phyloP scores from a whole-genome alignment of 495 filamentous ascomycete genomes.

The Entonaema liquescens region DNA sequence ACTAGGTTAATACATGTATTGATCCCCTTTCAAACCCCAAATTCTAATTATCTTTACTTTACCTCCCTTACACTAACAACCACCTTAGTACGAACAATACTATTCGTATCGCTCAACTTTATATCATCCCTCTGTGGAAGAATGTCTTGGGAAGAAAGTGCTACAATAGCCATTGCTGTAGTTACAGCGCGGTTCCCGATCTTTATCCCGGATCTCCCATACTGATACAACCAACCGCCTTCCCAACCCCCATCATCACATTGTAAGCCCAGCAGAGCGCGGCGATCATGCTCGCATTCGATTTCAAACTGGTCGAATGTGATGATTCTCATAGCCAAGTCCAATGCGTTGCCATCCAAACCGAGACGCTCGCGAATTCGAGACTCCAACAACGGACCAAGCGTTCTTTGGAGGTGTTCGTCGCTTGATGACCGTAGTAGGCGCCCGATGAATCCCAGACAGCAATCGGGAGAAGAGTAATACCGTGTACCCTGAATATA shows the following conservation, averaged over 20 bases:
- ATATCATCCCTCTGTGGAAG: not conserved
- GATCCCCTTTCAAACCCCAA: too few relatives aligned
- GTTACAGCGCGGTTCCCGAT: not conserved
- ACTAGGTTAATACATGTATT: too few relatives aligned
- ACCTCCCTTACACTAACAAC: not conserved
- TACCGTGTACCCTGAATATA: slow-evolving; percentile 24
- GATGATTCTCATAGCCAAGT: not conserved
- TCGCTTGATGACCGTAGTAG: slow-evolving; percentile 21
- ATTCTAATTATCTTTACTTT: not conserved
- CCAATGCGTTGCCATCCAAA: not conserved
- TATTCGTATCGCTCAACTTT: not conserved
- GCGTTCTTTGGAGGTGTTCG: not conserved
- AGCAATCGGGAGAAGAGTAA: slow-evolving; percentile 29
- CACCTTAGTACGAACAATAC: too few relatives aligned
- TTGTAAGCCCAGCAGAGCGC: slow-evolving; percentile 20
- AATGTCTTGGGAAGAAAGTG: not conserved
- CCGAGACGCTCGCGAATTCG: not conserved
- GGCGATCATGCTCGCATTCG: slow-evolving; percentile 24
- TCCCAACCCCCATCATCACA: slow-evolving; percentile 32
- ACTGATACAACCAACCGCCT: slow-evolving; percentile 30
- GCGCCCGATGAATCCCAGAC: slow-evolving; percentile 26
- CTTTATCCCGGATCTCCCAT: slow-evolving; percentile 1
- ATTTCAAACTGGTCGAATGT: not conserved
- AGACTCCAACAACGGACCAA: not conserved
- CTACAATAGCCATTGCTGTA: not conserved